These are phyloP conservation scores for Leishmania aethiopica DNA, from an alignment of 208 protist genomes.

Conservation along the genomic window DNA sequence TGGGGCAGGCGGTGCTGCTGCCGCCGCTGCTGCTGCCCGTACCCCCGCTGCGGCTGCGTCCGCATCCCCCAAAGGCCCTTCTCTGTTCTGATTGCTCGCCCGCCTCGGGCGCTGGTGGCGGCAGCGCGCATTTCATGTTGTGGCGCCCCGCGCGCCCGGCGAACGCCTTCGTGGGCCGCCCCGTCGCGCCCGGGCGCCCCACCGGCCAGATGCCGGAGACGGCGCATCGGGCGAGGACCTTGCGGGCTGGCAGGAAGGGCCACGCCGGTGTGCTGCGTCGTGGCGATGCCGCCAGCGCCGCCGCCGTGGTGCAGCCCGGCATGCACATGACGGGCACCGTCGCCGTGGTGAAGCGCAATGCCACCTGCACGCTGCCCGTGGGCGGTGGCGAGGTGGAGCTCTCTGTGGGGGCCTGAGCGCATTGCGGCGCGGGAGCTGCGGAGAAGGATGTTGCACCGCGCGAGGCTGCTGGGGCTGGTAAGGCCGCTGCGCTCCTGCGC, in stretches of 20 bases:
- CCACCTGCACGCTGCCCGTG: constrained; percentile 73
- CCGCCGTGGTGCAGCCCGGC: no score
- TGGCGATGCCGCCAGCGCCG: constrained; percentile 4
- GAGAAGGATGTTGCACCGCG: constrained; percentile 52
- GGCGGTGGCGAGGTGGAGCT: no score
- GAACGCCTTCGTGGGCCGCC: no score
- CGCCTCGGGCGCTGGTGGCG: no score
- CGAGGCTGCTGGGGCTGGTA: constrained; percentile 67
- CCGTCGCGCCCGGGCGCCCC: no score
- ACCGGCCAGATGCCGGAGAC: constrained; percentile 50
- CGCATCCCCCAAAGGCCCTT: no score
- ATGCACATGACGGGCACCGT: constrained; percentile 71
- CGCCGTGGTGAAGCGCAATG: constrained; percentile 75
- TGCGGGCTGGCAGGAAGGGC: not conserved
- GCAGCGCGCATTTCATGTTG: no score
- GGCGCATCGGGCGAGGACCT: constrained; percentile 43
- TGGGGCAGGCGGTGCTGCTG: no score
- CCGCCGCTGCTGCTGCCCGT: no score
- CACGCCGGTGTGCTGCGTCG: constrained; percentile 18
- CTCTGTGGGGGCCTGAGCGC: not conserved
- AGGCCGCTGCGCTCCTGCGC: constrained; percentile 67
- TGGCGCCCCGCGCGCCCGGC: no score
- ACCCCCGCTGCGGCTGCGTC: no score
- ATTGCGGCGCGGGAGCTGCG: constrained; percentile 54
- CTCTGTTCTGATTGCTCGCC: no score